A percentile compares a stretch with the other conserved stretches of the same genome.
Conservation (phyloP, 371 early-diverging fungal species). For the Zopfochytrium polystomum region DNA sequence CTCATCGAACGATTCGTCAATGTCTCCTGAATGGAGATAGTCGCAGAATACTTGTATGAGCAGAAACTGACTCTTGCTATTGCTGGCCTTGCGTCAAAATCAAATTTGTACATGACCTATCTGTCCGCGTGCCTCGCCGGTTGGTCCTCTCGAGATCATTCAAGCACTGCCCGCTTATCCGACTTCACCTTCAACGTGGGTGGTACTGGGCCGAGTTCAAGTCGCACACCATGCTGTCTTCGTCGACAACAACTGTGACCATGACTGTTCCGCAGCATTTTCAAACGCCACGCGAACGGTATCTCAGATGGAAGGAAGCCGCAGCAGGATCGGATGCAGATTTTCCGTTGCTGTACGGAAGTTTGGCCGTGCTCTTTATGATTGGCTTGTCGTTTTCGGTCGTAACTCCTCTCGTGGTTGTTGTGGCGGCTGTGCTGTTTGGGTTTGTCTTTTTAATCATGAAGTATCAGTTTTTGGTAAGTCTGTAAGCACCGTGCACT, state of each 20-base stretch:
- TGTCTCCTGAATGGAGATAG: not conserved
- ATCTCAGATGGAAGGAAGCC: too few species aligned
- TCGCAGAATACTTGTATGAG: slow-evolving; percentile 18
- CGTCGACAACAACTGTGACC: too few species aligned
- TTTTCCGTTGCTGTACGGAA: slow-evolving; percentile 62
- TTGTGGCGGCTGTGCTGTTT: slow-evolving; percentile 32
- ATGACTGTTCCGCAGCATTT: slow-evolving; percentile 72
- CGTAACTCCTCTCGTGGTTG: slow-evolving; percentile 35
- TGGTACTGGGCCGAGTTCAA: slow-evolving; percentile 53
- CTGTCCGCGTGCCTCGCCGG: slow-evolving; percentile 21
- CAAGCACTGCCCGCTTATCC: slow-evolving; percentile 63
- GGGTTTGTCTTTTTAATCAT: slow-evolving; percentile 32
- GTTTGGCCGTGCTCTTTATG: slow-evolving; percentile 55
- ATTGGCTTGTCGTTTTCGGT: slow-evolving; percentile 29
- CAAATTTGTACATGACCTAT: slow-evolving; percentile 24
- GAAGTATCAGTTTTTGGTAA: slow-evolving; percentile 38
- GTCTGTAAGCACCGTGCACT: slow-evolving; percentile 9
- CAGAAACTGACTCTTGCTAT: slow-evolving; percentile 13
- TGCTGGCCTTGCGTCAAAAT: slow-evolving; percentile 20
- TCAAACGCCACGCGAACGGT: slow-evolving; percentile 59
- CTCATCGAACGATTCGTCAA: too few species aligned
- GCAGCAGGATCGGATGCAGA: slow-evolving; percentile 73
- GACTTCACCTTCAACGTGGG: slow-evolving; percentile 60
- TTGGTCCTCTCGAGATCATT: slow-evolving; percentile 50
- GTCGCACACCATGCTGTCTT: too few species aligned